Base-by-base conservation (phyloP, 1,139 yeast genomes). In the Pichia sp. region DNA sequence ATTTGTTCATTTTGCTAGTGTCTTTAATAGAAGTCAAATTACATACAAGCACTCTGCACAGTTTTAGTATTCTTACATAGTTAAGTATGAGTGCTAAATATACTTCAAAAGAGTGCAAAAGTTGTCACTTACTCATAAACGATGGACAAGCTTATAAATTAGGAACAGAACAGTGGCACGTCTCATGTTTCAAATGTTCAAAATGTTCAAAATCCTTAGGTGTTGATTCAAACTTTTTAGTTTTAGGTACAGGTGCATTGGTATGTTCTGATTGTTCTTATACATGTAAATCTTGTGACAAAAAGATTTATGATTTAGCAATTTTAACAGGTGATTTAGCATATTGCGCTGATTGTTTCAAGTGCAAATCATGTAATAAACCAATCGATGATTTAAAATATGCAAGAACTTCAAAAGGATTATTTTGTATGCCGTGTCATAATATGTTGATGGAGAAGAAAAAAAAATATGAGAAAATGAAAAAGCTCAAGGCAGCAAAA, bases 81-180 rank as follows among this genome's bases (percentile, higher is more conserved):
- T 18, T 18, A 18, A 18, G 18, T 18, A 18, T 18, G 18, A 18
- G 18, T 18, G 18, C 18, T 18, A 18, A 33, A 5, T 18, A 42
- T 11, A 42, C 32, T 33, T n/a, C 48, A 18, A 58, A 57, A 37
- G 46, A 47, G 34, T 63, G 66, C 49, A 63, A 63, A 43, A 56
- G 58, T 31, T 63, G 66, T 48, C 46, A 56, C 25, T 41, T 60
- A n/a, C 63, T 79, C 36, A 83, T 85, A 43, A 71, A 73, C 26
- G 87, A 83, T 55, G 92, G 90, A 28, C 92, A 85, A 58, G 92
- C 92, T 5, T 85, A 84, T 60, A 92, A 85, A 61, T 66, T 84
- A 48, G 96, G 96, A 30, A 95, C 86, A 46, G 92, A 88, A 64
- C 79, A 96, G 57, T 92, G 98, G 98, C 98, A 92, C 65, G 86